Conservation (phyloP, 139 green algal species). For the Chlamydomonas incerta region DNA sequence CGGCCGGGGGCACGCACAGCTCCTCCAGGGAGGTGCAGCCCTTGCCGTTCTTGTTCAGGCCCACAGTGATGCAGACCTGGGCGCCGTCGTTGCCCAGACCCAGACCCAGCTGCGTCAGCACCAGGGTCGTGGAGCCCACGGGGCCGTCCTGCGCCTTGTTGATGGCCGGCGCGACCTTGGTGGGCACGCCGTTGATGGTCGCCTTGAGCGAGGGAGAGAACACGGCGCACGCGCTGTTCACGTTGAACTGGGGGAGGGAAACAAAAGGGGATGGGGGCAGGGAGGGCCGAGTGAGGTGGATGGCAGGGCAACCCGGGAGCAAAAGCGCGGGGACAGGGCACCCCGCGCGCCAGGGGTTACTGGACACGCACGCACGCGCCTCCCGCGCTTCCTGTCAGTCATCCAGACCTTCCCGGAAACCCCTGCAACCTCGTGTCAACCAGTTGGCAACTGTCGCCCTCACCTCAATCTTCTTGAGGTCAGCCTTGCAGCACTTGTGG, state of each 20-base stretch:
- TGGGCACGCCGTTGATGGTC: slow-evolving; percentile 2
- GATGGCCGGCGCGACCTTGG: background rate
- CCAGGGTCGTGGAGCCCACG: background rate
- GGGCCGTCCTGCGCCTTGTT: background rate
- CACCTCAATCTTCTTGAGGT: slow-evolving; percentile 18
- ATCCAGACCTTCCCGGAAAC: background rate
- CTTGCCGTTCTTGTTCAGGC: background rate
- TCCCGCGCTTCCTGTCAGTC: background rate
- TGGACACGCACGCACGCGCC: too few species aligned
- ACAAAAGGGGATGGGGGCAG: background rate
- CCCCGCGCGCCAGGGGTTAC: too few species aligned
- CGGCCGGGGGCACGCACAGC: background rate
- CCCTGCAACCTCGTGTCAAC: too few species aligned
- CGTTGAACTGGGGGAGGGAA: background rate
- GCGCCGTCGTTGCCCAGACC: background rate
- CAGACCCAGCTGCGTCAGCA: slow-evolving; percentile 5
- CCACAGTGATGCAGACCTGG: background rate
- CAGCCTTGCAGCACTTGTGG: background rate
- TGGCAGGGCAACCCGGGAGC: background rate
- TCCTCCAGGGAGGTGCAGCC: slow-evolving; percentile 14
- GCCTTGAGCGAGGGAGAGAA: background rate
- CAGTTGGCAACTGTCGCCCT: too few species aligned
- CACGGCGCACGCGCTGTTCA: background rate
- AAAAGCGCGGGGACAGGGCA: too few species aligned
- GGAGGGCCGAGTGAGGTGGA: background rate